These are phyloP conservation scores for Jimgerdemannia flammicorona DNA, from an alignment of 192 early-diverging fungal species.

Conservation along the genomic window DNA sequence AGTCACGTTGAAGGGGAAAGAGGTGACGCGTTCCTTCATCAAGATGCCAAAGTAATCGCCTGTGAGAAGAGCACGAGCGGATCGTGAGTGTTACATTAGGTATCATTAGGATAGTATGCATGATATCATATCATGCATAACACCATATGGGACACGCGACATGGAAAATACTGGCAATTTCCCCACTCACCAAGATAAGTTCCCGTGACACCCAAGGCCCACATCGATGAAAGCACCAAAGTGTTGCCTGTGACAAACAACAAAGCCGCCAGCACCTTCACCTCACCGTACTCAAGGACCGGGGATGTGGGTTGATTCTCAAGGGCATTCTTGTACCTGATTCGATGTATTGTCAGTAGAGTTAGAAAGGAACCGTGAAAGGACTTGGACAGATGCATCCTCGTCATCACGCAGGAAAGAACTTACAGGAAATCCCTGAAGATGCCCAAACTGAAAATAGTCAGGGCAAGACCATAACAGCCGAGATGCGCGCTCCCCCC, in stretches of 20 bases:
- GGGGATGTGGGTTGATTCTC: conserved; percentile 59
- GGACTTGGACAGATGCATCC: background rate
- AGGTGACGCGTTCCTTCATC: conserved; percentile 80
- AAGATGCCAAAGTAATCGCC: conserved; percentile 95
- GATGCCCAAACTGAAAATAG: conserved; percentile 81
- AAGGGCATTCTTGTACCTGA: conserved; percentile 66
- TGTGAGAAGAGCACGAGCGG: conserved; percentile 10
- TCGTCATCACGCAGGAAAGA: background rate
- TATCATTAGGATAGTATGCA: background rate
- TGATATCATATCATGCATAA: background rate
- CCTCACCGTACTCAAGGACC: conserved; percentile 37
- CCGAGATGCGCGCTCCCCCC: conserved; percentile 63
- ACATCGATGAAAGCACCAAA: conserved; percentile 84
- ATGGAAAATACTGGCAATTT: background rate
- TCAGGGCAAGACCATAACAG: conserved; percentile 77
- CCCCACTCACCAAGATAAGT: conserved; percentile 73
- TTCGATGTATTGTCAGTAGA: background rate
- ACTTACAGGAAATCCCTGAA: conserved; percentile 72
- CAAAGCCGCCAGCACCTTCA: conserved; percentile 43
- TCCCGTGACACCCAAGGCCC: conserved; percentile 80
- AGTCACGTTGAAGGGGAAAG: conserved; percentile 89
- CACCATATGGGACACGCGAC: background rate
- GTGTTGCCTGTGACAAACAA: conserved; percentile 63
- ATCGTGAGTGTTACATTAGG: background rate
- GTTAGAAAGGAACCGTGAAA: background rate